Conservation (phyloP, 202 grass and related monocot species). For the Bolboschoenoplectus hybrid region DNA sequence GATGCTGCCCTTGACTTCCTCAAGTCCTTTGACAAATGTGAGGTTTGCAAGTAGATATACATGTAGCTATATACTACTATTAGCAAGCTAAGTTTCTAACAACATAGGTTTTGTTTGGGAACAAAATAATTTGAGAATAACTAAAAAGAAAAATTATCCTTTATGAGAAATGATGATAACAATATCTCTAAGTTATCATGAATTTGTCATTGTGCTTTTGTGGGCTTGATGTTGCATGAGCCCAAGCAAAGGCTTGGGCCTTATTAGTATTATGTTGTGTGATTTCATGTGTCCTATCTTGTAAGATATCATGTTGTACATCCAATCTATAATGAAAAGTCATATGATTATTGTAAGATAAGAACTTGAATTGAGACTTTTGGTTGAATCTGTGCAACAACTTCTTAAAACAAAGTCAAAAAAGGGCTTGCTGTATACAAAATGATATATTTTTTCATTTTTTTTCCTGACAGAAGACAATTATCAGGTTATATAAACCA, state of each 20-base stretch:
- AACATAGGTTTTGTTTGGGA: not conserved
- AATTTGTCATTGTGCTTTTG: not conserved
- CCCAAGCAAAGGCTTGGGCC: not conserved
- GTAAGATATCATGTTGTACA: not conserved
- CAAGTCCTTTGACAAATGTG: conserved; percentile 41
- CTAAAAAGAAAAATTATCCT: too few relatives aligned
- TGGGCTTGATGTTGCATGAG: not conserved
- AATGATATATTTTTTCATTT: not conserved
- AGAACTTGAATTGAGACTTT: not conserved
- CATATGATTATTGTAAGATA: conserved; percentile 11
- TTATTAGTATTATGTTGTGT: not conserved
- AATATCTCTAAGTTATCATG: too few relatives aligned
- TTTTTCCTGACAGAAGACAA: not conserved
- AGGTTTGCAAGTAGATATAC: conserved; percentile 4
- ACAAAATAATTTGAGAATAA: too few relatives aligned
- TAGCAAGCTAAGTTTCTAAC: not conserved
- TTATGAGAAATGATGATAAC: too few relatives aligned
- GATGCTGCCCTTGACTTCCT: conserved; percentile 51
- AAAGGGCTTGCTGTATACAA: not conserved
- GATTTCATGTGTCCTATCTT: not conserved
- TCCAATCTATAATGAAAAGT: not conserved
- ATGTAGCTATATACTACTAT: not conserved
- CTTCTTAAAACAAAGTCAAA: not conserved
- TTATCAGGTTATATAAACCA: not conserved
- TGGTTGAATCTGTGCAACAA: not conserved